These are phyloP conservation scores for Pythium apleroticum DNA, from an alignment of 352 stramenopile genomes.

Conservation along the genomic window DNA sequence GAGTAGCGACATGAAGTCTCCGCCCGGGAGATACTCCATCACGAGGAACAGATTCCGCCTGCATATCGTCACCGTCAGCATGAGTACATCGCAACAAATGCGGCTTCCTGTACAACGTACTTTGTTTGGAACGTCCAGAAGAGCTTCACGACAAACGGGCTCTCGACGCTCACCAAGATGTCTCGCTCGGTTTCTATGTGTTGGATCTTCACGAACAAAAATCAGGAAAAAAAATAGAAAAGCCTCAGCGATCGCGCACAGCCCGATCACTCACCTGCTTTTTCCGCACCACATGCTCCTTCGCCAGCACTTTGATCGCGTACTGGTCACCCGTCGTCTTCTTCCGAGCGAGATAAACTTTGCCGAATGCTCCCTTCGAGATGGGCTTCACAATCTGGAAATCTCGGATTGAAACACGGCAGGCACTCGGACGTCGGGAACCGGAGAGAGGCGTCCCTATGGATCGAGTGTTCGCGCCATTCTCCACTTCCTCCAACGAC, in stretches of 20 bases:
- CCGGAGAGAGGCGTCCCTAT: not conserved
- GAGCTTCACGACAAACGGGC: slow-evolving; percentile 90
- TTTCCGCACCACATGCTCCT: slow-evolving; percentile 87
- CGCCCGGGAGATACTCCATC: slow-evolving; percentile 90
- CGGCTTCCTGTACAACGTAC: slow-evolving; percentile 34
- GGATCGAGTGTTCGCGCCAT: slow-evolving; percentile 5
- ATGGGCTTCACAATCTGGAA: slow-evolving; percentile 91
- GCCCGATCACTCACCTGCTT: slow-evolving; percentile 62
- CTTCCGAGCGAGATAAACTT: slow-evolving; percentile 86
- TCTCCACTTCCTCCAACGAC: slow-evolving; percentile 71
- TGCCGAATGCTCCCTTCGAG: slow-evolving; percentile 87
- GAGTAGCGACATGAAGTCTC: slow-evolving; percentile 90
- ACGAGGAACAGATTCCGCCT: slow-evolving; percentile 87
- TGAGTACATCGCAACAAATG: not conserved
- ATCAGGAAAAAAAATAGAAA: not conserved
- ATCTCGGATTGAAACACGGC: slow-evolving; percentile 72
- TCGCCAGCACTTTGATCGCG: slow-evolving; percentile 90
- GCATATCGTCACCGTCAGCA: not conserved
- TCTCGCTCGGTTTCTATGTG: slow-evolving; percentile 89
- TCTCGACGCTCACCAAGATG: slow-evolving; percentile 85
- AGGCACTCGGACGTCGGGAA: slow-evolving; percentile 37
- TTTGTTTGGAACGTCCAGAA: slow-evolving; percentile 91
- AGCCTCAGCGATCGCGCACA: not conserved
- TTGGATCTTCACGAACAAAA: slow-evolving; percentile 43
- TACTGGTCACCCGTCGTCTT: slow-evolving; percentile 89